Conservation (phyloP, 257 asterid genomes). For the Thymus mandschuricus region DNA sequence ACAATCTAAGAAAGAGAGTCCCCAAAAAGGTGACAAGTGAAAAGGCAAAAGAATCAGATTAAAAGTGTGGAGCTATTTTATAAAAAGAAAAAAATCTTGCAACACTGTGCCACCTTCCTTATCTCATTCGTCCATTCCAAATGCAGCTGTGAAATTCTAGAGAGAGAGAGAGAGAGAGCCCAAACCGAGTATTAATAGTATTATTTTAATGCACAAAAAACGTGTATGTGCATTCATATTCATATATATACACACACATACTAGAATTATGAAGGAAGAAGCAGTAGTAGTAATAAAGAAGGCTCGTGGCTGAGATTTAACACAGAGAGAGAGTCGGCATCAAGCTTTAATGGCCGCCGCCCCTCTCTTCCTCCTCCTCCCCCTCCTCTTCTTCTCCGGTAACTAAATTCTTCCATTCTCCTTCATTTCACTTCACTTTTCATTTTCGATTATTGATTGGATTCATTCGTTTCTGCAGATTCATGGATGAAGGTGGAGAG, state of each 20-base stretch:
- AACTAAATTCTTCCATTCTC: constrained; percentile 4
- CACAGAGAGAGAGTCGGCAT: constrained; percentile 40
- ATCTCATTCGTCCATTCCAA: background rate
- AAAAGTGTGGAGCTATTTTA: background rate
- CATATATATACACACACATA: background rate
- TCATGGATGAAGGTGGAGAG: constrained; percentile 33
- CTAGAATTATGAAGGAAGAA: background rate
- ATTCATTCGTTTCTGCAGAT: constrained; percentile 34
- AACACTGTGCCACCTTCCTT: background rate
- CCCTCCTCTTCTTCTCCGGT: constrained; percentile 65
- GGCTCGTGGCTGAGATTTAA: constrained; percentile 50
- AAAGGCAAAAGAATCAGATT: constrained; percentile 1
- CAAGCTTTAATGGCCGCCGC: constrained; percentile 58
- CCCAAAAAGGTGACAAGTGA: background rate
- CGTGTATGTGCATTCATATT: constrained; percentile 15
- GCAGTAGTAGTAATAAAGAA: constrained; percentile 12
- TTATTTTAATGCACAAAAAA: constrained; percentile 6
- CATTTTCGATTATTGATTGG: background rate
- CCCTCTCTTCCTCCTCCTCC: constrained; percentile 43
- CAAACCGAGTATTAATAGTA: background rate
- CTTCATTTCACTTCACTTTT: background rate
- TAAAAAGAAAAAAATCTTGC: background rate
- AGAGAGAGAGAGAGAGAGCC: constrained; percentile 10
- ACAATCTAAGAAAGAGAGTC: background rate
- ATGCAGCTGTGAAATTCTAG: background rate